Evolutionary conservation across 306 rosid species (phyloP).

Genomic region (Datisca glomerata): DNA sequence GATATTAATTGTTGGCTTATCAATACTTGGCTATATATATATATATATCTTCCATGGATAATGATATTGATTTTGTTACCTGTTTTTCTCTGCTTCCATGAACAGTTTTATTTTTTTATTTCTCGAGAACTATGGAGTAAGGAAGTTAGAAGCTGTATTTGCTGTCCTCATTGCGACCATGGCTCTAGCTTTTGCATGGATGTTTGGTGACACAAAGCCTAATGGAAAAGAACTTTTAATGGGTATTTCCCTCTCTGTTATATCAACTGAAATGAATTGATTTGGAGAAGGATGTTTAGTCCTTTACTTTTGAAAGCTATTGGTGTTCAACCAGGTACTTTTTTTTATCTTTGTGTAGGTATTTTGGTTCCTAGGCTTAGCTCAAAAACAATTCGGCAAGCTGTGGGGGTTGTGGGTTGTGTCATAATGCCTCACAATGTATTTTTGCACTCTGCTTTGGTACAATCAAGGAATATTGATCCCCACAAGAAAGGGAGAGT

Average conservation of each 20-base stretch:
- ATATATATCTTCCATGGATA: constrained; percentile 35
- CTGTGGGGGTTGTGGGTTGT: constrained; percentile 97
- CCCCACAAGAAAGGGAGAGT: constrained; percentile 58
- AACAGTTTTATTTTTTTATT: constrained; percentile 84
- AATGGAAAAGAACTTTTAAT: constrained; percentile 68
- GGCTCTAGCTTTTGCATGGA: constrained; percentile 95
- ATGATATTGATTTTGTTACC: too few relatives aligned
- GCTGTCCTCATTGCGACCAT: constrained; percentile 80
- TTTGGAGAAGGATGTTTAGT: too few relatives aligned
- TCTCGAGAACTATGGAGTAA: constrained; percentile 95
- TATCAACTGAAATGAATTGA: constrained; percentile 42
- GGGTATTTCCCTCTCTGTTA: constrained; percentile 26
- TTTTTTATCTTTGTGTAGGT: constrained; percentile 40
- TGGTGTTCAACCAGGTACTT: constrained; percentile 36
- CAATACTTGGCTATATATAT: too few relatives aligned
- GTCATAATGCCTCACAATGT: constrained; percentile 98
- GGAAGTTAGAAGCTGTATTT: constrained; percentile 90
- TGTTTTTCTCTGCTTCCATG: constrained; percentile 1
- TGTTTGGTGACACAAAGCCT: constrained; percentile 90
- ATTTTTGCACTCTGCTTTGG: constrained; percentile 91
- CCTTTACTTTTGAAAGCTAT: too few relatives aligned
- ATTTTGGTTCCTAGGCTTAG: constrained; percentile 84
- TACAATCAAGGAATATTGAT: constrained; percentile 76
- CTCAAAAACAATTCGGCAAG: constrained; percentile 82
- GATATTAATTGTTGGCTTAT: too few relatives aligned